These are phyloP conservation scores for Amylostereum chailletii DNA, from an alignment of 1,284 basidiomycete species.

Conservation along the genomic window DNA sequence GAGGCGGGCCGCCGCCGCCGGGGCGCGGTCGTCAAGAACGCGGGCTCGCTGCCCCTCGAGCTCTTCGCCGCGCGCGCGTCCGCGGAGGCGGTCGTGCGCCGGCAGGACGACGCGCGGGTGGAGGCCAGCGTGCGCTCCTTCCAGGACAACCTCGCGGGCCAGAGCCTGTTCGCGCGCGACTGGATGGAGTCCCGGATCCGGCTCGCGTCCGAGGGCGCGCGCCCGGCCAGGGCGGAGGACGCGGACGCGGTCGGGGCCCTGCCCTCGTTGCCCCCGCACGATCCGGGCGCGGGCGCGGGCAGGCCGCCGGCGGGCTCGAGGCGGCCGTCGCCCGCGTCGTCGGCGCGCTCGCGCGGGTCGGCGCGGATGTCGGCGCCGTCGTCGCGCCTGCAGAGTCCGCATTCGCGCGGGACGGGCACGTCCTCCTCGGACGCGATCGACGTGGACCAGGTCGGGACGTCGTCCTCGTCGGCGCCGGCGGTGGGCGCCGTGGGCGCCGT, in stretches of 20 bases:
- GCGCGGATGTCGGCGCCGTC: conserved; percentile 14
- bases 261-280: conserved; percentile 9
- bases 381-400: conserved; percentile 18
- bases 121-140: conserved; percentile 45
- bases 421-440: conserved; percentile 22
- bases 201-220: conserved; percentile 15
- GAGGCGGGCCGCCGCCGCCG: conserved; percentile 25
- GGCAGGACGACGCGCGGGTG: conserved; percentile 20
- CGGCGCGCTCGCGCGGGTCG: conserved; percentile 20
- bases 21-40: conserved; percentile 43
- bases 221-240: conserved; percentile 22
- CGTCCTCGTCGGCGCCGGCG: conserved; percentile 11
- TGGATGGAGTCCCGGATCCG: conserved; percentile 59
- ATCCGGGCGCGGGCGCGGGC: conserved; percentile 2
- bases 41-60: conserved; percentile 66
- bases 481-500: background rate
- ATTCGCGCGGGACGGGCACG: conserved; percentile 24
- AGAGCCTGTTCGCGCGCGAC: conserved; percentile 62
- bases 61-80: conserved; percentile 56
- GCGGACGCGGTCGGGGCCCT: conserved; percentile 17
- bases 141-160: conserved; percentile 52
- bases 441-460: conserved; percentile 19
- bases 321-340: conserved; percentile 23
- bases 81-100: conserved; percentile 42
- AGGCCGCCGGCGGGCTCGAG: conserved; percentile 12